Evolutionary conservation across 2,329 filamentous ascomycete genomes (phyloP).

Genomic region (Stagonosporopsis cucurbitacearum): DNA sequence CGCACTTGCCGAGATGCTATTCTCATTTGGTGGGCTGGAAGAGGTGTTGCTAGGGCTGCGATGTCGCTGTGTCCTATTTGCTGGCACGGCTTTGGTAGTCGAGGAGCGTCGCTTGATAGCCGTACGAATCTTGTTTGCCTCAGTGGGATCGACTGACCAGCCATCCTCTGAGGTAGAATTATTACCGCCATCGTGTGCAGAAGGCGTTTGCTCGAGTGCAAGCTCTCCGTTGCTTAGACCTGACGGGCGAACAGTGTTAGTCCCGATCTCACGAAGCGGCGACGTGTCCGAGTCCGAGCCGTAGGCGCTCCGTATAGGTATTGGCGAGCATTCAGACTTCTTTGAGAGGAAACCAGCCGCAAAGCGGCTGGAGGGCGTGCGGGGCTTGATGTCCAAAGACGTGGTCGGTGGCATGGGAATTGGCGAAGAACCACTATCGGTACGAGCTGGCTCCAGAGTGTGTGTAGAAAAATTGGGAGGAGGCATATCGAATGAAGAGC

Average conservation of each 20-base stretch:
- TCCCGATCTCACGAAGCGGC: slow-evolving; percentile 55
- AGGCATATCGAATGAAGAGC: slow-evolving; percentile 59
- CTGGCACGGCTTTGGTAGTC: slow-evolving; percentile 48
- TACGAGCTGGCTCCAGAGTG: slow-evolving; percentile 30
- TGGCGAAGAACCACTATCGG: slow-evolving; percentile 59
- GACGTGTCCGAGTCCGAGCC: slow-evolving; percentile 64
- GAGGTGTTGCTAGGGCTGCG: slow-evolving; percentile 61
- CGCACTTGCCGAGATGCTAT: slow-evolving; percentile 66
- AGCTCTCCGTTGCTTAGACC: slow-evolving; percentile 62
- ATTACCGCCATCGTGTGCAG: slow-evolving; percentile 42
- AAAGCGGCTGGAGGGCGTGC: slow-evolving; percentile 70
- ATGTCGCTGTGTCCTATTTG: slow-evolving; percentile 56
- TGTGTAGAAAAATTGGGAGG: slow-evolving; percentile 60
- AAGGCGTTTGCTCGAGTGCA: slow-evolving; percentile 31
- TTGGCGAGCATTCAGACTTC: slow-evolving; percentile 67
- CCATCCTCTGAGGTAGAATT: slow-evolving; percentile 56
- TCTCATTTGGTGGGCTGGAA: slow-evolving; percentile 63
- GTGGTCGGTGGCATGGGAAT: slow-evolving; percentile 63
- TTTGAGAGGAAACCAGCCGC: slow-evolving; percentile 86
- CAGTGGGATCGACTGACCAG: slow-evolving; percentile 56
- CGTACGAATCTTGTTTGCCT: slow-evolving; percentile 61
- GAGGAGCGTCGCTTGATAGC: slow-evolving; percentile 64
- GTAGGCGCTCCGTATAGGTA: slow-evolving; percentile 62
- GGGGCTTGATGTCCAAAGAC: slow-evolving; percentile 65
- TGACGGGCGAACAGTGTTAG: slow-evolving; percentile 55